Conservation (phyloP, 768 basidiomycete genomes). For the Lentinula guzmanii region DNA sequence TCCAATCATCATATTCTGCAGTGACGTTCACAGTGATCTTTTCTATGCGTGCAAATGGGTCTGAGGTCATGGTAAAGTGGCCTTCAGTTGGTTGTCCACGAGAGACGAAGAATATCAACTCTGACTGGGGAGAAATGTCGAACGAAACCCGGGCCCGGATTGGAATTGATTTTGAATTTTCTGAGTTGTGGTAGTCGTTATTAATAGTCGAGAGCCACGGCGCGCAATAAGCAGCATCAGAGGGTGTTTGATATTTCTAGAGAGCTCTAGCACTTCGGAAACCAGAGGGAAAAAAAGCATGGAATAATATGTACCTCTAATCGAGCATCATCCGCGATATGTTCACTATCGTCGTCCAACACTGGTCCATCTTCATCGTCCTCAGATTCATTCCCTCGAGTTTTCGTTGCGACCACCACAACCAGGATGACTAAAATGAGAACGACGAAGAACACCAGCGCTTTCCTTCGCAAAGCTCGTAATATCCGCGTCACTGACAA, state of each 20-base stretch:
- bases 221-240: background rate
- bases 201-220: background rate
- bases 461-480: background rate
- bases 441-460: background rate
- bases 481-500: background rate
- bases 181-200: background rate
- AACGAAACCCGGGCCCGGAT: background rate
- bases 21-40: background rate
- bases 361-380: background rate
- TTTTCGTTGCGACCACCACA: background rate
- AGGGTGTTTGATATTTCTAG: background rate
- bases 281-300: background rate
- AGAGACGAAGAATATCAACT: conserved; percentile 1
- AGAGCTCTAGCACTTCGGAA: background rate
- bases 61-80: background rate
- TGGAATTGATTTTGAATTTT: background rate
- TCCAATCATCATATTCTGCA: background rate
- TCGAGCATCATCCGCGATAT: background rate
- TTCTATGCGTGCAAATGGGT: background rate
- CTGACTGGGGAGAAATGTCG: background rate
- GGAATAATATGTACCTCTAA: background rate
- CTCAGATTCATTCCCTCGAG: background rate
- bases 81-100: background rate
- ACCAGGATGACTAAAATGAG: background rate
- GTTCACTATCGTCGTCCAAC: background rate